Evolutionary conservation across 768 basidiomycete genomes (phyloP).

Genomic region (Cystobasidium onofrii): DNA sequence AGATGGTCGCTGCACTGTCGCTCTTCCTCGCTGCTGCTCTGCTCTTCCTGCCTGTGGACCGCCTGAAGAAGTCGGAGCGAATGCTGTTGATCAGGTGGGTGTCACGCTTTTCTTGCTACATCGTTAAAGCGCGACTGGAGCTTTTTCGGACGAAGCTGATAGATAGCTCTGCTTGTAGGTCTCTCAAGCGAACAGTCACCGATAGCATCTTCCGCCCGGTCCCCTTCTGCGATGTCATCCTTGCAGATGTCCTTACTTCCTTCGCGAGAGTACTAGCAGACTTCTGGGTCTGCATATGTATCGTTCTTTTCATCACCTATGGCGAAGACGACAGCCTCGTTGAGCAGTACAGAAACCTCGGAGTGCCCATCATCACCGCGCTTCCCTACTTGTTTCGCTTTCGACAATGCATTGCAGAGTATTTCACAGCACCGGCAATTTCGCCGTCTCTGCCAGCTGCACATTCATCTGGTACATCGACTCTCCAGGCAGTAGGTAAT

Average conservation of each 20-base stretch:
- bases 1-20: not conserved
- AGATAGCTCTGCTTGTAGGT: slow-evolving; percentile 50
- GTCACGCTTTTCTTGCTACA: not conserved
- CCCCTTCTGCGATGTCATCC: slow-evolving; percentile 82
- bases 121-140: not conserved
- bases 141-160: too few relatives aligned
- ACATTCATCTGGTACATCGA: not conserved
- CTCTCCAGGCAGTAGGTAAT: not conserved
- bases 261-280: slow-evolving; percentile 96
- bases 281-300: slow-evolving; percentile 65
- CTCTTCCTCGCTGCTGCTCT: slow-evolving; percentile 22
- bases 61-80: slow-evolving; percentile 35
- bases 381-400: slow-evolving; percentile 84
- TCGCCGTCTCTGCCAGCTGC: slow-evolving; percentile 11
- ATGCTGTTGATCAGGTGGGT: slow-evolving; percentile 37
- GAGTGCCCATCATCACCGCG: slow-evolving; percentile 41
- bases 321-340: not conserved
- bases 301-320: not conserved
- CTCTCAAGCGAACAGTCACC: slow-evolving; percentile 65
- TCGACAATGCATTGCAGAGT: slow-evolving; percentile 88
- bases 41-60: slow-evolving; percentile 35
- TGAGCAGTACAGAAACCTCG: slow-evolving; percentile 33
- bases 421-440: slow-evolving; percentile 51
- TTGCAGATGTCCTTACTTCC: slow-evolving; percentile 92
- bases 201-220: slow-evolving; percentile 57